These are phyloP conservation scores for Lagenidium giganteum DNA, from an alignment of 352 stramenopile species.

Conservation along the genomic window DNA sequence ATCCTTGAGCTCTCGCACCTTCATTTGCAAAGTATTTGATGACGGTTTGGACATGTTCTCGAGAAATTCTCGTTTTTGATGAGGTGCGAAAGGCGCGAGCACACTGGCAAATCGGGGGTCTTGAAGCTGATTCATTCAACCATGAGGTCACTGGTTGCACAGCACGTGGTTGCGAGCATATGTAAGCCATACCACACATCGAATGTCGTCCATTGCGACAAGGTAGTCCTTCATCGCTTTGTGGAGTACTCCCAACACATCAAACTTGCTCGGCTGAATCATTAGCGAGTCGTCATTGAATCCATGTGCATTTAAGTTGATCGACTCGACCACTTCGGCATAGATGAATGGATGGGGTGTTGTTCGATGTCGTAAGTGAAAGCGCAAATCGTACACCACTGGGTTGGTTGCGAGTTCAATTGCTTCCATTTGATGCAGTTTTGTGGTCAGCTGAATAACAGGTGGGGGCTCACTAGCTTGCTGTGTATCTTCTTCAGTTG, in stretches of 20 bases:
- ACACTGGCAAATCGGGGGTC: slow-evolving; percentile 7
- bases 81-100: slow-evolving; percentile 15
- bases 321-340: slow-evolving; percentile 6
- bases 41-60: slow-evolving; percentile 11
- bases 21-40: slow-evolving; percentile 9
- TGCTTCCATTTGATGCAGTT: too few species aligned
- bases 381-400: slow-evolving; percentile 23
- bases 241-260: slow-evolving; percentile 40
- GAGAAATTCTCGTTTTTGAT: slow-evolving; percentile 13
- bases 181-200: slow-evolving; percentile 23
- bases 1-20: slow-evolving; percentile 11
- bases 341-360: slow-evolving; percentile 16
- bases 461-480: slow-evolving; percentile 1
- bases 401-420: too few species aligned
- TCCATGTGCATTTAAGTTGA: slow-evolving; percentile 9
- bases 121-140: slow-evolving; percentile 2
- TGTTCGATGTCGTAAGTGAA: slow-evolving; percentile 17
- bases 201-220: slow-evolving; percentile 30
- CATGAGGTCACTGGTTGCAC: neutral
- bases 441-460: too few species aligned
- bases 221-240: slow-evolving; percentile 37
- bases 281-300: slow-evolving; percentile 22
- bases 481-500: too few species aligned
- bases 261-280: too few species aligned
- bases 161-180: too few species aligned